Evolutionary conservation across 2,329 filamentous ascomycete species (phyloP), one percentile per base, ranked within the genome.

Genomic region (Microdochium trichocladiopsis): DNA sequence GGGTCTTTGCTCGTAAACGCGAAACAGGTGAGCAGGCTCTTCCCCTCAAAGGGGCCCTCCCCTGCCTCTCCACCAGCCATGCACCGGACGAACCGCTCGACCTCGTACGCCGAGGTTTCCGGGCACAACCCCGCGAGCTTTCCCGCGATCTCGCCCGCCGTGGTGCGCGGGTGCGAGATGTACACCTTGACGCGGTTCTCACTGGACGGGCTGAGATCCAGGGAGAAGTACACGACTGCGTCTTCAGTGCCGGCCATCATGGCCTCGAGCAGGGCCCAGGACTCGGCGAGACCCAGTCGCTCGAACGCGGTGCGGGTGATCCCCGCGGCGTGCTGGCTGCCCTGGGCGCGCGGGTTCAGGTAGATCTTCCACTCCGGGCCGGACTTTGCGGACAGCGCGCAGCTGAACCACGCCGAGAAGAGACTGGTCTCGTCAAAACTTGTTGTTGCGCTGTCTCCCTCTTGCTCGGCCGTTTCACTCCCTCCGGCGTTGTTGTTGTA

Each of bases 331-430:
- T 51, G 51, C 5, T 47, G 52, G 31, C 24, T 14, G 2, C 45
- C 53, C 2, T 51, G 45, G 6, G 31, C 22, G 25, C 47, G 28
- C 21, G 57, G 57, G 37, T 56, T 55, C 16, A 58, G 52, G 47
- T 58, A 57, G 41, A 57, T 51, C 50, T 58, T 57, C 53, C 53
- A 58, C 52, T 54, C 52, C 5, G 52, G 53, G 9, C 52, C 55
- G 14, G 49, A 21, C 16, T 54, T 52, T 31, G 25, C 25, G 16
- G 49, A 36, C 8, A 41, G 36, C 11, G 52, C 55, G 47, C 48
- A 56, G 37, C 50, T 56, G 31, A 55, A 50, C 57, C 55, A 58
- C 14, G 55, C 55, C 3, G 54, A 49, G 16, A 57, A 54, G 9
- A 48, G 36, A 11, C 52, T 52, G 2, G 52, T 24, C 36, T 41